Evolutionary conservation across 2,329 filamentous ascomycete genomes (phyloP).

Genomic region (Diplocarpon mali): DNA sequence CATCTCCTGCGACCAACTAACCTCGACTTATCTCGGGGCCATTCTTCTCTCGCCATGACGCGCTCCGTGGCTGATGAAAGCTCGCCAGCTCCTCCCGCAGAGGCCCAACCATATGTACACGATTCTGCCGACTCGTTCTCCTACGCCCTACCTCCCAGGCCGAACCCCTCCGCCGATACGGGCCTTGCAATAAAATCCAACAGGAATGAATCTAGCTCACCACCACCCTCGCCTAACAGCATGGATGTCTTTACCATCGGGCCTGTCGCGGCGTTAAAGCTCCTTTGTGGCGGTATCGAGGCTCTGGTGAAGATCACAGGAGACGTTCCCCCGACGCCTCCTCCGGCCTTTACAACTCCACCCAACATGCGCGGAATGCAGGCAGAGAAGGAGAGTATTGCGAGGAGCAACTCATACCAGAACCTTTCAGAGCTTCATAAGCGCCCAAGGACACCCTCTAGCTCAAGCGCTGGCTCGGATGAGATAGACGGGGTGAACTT

Average conservation of each 20-base stretch:
- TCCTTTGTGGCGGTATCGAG: constrained; percentile 65
- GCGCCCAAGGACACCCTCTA: constrained; percentile 19
- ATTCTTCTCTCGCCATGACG: too few relatives aligned
- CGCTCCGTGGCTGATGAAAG: background rate
- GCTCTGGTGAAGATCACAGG: constrained; percentile 61
- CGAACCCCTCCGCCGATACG: constrained; percentile 24
- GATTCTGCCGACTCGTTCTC: constrained; percentile 22
- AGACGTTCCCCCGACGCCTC: constrained; percentile 72
- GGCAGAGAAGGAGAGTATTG: constrained; percentile 49
- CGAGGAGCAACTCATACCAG: constrained; percentile 44
- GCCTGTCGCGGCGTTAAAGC: constrained; percentile 63
- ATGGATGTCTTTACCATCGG: constrained; percentile 65
- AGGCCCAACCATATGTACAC: constrained; percentile 21
- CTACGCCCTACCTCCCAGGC: constrained; percentile 22
- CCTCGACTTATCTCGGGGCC: too few relatives aligned
- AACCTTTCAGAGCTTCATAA: constrained; percentile 24
- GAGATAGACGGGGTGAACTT: constrained; percentile 45
- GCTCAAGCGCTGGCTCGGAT: constrained; percentile 21
- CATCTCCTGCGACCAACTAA: too few relatives aligned
- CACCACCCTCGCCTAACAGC: constrained; percentile 27
- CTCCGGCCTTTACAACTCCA: constrained; percentile 50
- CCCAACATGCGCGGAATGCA: constrained; percentile 55
- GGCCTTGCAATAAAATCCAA: constrained; percentile 18
- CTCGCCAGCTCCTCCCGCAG: constrained; percentile 3
- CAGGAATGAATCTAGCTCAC: constrained; percentile 19